Percentiles rank a stretch among this genome's conserved stretches.
Conservation (phyloP, 2,329 filamentous ascomycete species). For the Fusarium nurragi region DNA sequence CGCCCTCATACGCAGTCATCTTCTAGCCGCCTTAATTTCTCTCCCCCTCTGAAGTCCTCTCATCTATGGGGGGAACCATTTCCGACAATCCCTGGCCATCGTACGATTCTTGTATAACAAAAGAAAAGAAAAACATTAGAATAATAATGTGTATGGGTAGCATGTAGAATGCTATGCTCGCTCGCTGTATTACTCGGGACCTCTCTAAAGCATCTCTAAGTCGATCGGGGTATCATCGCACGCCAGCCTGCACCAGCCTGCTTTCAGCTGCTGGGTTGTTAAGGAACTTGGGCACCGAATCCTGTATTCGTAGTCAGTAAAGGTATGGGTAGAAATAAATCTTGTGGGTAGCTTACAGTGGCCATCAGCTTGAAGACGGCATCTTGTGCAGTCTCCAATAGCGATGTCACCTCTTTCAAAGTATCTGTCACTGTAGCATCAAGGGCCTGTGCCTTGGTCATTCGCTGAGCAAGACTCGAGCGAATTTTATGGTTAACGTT, state of each 20-base stretch:
- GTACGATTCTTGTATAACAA: slow-evolving; percentile 6
- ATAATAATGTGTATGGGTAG: slow-evolving; percentile 3
- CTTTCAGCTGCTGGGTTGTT: slow-evolving; percentile 58
- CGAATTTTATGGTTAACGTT: slow-evolving; percentile 97
- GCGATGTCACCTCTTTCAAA: slow-evolving; percentile 83
- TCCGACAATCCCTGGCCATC: not conserved
- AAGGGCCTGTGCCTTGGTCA: slow-evolving; percentile 96
- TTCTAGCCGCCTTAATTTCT: not conserved
- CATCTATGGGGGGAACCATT: slow-evolving; percentile 11
- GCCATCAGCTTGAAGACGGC: slow-evolving; percentile 99
- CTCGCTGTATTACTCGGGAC: slow-evolving; percentile 12
- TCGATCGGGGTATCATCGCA: slow-evolving; percentile 20
- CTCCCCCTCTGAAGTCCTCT: not conserved
- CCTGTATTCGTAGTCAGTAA: slow-evolving; percentile 55
- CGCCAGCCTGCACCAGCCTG: slow-evolving; percentile 31
- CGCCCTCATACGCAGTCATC: not conserved
- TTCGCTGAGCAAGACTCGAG: slow-evolving; percentile 90
- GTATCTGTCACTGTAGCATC: slow-evolving; percentile 91
- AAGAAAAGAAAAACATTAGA: slow-evolving; percentile 23
- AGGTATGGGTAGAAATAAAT: not conserved
- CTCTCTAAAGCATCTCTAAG: not conserved
- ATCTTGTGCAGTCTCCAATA: slow-evolving; percentile 93
- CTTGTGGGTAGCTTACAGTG: slow-evolving; percentile 73
- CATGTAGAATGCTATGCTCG: slow-evolving; percentile 4
- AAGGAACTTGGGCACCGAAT: slow-evolving; percentile 77